A percentile compares a stretch with the other conserved stretches of the same genome.
These are phyloP conservation scores for Paraphaeosphaeria sporulosa DNA, from an alignment of 2,329 filamentous ascomycete genomes.

Conservation along the genomic window DNA sequence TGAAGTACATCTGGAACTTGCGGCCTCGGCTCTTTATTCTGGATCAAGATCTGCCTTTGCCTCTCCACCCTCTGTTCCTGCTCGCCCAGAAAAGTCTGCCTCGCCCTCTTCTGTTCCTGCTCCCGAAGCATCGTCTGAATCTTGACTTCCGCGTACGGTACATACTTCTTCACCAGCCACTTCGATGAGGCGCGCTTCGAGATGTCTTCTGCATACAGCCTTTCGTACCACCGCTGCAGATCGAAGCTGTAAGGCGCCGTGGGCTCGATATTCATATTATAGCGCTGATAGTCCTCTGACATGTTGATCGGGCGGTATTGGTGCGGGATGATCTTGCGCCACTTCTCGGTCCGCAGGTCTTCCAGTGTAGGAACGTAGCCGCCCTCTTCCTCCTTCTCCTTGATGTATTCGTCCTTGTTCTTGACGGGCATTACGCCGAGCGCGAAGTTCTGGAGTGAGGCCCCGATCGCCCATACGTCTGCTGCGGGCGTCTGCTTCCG, in stretches of 20 bases:
- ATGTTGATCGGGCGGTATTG: conserved; percentile 22
- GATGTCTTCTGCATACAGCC: not conserved
- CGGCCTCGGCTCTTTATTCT: no score
- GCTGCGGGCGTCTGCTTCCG: conserved; percentile 16
- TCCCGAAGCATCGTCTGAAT: no score
- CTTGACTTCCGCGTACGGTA: no score
- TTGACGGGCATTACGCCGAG: conserved; percentile 20
- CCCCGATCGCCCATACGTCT: conserved; percentile 36
- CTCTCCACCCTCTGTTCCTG: no score
- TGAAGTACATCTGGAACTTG: no score
- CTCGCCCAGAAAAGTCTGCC: not conserved
- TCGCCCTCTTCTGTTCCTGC: no score
- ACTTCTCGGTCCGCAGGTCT: conserved; percentile 3
- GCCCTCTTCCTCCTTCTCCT: conserved; percentile 4
- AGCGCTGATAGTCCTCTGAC: conserved; percentile 10
- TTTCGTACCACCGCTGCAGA: conserved; percentile 12
- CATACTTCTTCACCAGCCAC: no score
- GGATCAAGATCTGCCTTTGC: no score
- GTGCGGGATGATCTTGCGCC: conserved; percentile 11
- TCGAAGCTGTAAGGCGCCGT: no score
- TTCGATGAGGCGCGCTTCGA: conserved; percentile 1
- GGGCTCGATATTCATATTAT: not conserved
- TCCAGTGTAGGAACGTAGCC: not conserved
- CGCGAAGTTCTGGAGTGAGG: conserved; percentile 29
- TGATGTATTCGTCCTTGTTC: conserved; percentile 18